Percentiles rank a stretch among this genome's conserved stretches.
Conservation (phyloP, 2,329 filamentous ascomycete genomes). For the Hymenoscyphus occultus region DNA sequence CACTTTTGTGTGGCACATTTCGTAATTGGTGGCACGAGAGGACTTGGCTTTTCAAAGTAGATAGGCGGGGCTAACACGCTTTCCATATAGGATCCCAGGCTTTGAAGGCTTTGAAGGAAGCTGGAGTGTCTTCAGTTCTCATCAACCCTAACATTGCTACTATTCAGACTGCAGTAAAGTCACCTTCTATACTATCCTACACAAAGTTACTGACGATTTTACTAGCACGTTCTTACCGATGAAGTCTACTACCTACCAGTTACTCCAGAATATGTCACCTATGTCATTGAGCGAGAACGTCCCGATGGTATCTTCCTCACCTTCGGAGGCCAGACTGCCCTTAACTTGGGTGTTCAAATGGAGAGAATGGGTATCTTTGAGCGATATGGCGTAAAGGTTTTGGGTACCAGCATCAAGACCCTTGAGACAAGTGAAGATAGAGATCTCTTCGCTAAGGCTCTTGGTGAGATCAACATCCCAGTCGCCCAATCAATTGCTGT, state of each 20-base stretch:
- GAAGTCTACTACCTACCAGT: constrained; percentile 98
- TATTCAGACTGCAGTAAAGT: constrained; percentile 75
- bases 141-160: constrained; percentile 99
- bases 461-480: constrained; percentile 96
- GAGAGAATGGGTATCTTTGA: constrained; percentile 94
- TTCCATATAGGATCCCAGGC: constrained; percentile 76
- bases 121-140: constrained; percentile 83
- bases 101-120: constrained; percentile 94
- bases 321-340: constrained; percentile 94
- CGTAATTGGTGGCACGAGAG: background rate
- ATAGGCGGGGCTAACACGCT: constrained; percentile 20
- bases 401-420: constrained; percentile 92
- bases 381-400: constrained; percentile 90
- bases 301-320: constrained; percentile 97
- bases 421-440: constrained; percentile 93
- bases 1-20: background rate
- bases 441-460: constrained; percentile 90
- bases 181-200: background rate
- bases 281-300: constrained; percentile 93
- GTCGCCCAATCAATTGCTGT: constrained; percentile 96
- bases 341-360: constrained; percentile 97
- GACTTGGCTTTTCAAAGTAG: background rate
- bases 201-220: background rate
- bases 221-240: constrained; percentile 80
- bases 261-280: constrained; percentile 94